These are phyloP conservation scores for Vachellia pachyceras DNA, from an alignment of 306 rosid genomes.

Conservation along the genomic window DNA sequence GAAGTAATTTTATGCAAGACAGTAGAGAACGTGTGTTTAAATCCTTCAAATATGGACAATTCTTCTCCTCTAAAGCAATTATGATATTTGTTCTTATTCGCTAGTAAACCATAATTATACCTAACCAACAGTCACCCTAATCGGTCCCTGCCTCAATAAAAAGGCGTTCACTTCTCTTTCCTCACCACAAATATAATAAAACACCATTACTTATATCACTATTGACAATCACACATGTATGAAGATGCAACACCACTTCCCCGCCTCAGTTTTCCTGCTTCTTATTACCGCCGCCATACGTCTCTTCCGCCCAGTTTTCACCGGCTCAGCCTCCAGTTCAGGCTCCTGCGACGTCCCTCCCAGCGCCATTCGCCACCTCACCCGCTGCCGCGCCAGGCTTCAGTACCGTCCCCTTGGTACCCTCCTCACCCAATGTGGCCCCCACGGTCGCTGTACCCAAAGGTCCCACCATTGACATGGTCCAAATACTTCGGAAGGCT, in stretches of 20 bases:
- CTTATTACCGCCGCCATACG: slow-evolving; percentile 16
- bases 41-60: not conserved
- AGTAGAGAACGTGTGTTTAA: too few species aligned
- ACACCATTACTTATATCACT: slow-evolving; percentile 27
- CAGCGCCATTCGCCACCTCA: not conserved
- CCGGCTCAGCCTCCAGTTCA: slow-evolving; percentile 33
- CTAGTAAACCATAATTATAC: not conserved
- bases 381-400: slow-evolving; percentile 4
- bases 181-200: slow-evolving; percentile 3
- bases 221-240: not conserved
- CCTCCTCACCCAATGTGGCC: slow-evolving; percentile 29
- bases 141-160: slow-evolving; percentile 23
- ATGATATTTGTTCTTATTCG: not conserved
- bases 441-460: slow-evolving; percentile 49
- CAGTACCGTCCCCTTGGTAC: slow-evolving; percentile 20
- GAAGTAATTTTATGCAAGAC: too few species aligned
- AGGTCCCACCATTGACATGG: slow-evolving; percentile 26
- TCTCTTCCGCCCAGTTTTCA: slow-evolving; percentile 38
- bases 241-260: slow-evolving; percentile 38
- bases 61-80: slow-evolving; percentile 1
- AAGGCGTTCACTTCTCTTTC: slow-evolving; percentile 26
- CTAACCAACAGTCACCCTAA: not conserved
- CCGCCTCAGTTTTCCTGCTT: slow-evolving; percentile 29
- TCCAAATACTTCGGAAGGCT: slow-evolving; percentile 52
- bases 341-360: not conserved